Evolutionary conservation across 495 filamentous ascomycete genomes (phyloP), one percentile per base, ranked within the genome.

Genomic region (Pyrenula massariospora): DNA sequence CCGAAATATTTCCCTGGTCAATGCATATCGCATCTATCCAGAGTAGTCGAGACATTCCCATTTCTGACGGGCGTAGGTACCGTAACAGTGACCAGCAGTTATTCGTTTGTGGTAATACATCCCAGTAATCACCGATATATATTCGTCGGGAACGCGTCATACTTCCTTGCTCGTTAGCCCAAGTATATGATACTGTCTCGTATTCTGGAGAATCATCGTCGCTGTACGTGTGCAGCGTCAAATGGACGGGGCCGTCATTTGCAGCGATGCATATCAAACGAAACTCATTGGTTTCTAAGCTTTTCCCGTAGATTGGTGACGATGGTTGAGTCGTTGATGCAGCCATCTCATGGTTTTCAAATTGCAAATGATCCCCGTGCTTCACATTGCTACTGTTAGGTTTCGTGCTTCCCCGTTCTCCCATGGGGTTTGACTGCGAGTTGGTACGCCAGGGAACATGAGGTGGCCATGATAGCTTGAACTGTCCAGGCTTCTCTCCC

Each of bases 11-110:
- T 59, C 62, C 48, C 59, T 58, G 36, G 25, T 42, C 31, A 15
- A 42, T 42, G 31, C 31, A 42, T 5, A 42, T 42, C 15, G 31
- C 31, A 15, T 42, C 31, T 5, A 42, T 15, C 31, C 31, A 42
- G 31, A 42, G 8, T 5, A 42, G 31, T 15, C 31, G 31, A 42
- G 15, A 8, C 31, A 5, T 15, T 42, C 31, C 15, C 31, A 5
- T 5, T n/a, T n/a, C n/a, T n/a, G n/a, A 24, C 1, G 58, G 60
- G 19, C 59, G 56, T 3, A 65, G 55, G 25, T 56, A 63, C 8
- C 48, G 52, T 50, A 70, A 57, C 65, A 69, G 62, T 2, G 57
- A 49, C 58, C 56, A 64, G 57, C 67, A 68, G 54, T 69, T 69
- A 21, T 58, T 58, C 1, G 67, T 68, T 49, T 65, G 62, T 8